Base-by-base conservation (phyloP, 345 rosid species). In the Angophora floribunda region DNA sequence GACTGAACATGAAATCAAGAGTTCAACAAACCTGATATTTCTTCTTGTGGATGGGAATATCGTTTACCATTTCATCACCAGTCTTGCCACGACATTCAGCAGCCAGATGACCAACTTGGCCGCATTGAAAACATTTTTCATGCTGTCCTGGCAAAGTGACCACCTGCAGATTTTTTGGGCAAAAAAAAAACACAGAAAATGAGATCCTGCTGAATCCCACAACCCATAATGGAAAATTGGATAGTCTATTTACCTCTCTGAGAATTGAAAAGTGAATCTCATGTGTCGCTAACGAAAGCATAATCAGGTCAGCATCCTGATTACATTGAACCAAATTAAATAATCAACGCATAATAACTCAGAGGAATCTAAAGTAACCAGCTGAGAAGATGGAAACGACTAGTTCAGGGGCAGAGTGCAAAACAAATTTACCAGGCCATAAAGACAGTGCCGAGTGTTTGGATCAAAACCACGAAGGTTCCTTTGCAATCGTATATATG, bases 291-390 rank as follows among this genome's bases (percentile, higher is more conserved):
- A 98, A 91, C 15, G 99, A 93, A 30, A 98, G 93, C 99, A 98
- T 98, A 87, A 98, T 98, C 94, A 98, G 92, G 93, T 98, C 99
- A 16, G 99, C 99, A 91, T 98, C 99, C 99, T 98, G 92, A 89
- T 90, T 90, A 70, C n/a, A 89, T 28, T 51, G 87, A 86, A 90
- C 49, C 84, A 75, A 2, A 41, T 75, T 21, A 75, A 26, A 19
- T 9, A 59, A 26, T 59, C 14, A 11, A 59, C 65, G 6, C 65
- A 59, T 59, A 41, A 44, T 75, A 75, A 75, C 14, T 75, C 82
- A 41, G 82, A 75, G 84, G 49, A 75, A 41, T 75, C 84, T 75
- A 75, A 75, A 75, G 49, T 41, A 75, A 75, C 49, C 28, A 75
- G 82, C 84, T 6, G 5, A 85, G 28, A 85, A 52, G 61, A 51